These are phyloP conservation scores for Fusarium hainanense DNA, from an alignment of 2,329 filamentous ascomycete genomes.

Conservation along the genomic window DNA sequence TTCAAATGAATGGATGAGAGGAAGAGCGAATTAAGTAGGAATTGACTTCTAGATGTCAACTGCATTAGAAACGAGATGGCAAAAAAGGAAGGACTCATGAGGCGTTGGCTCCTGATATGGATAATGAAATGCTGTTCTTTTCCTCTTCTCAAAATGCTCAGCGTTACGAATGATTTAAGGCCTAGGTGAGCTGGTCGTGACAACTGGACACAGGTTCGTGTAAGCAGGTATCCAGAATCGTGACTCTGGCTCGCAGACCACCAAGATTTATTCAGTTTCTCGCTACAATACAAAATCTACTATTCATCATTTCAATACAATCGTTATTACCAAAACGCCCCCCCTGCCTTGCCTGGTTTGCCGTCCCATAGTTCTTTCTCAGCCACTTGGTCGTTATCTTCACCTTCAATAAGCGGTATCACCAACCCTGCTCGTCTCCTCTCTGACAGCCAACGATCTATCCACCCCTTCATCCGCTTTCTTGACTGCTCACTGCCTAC, in stretches of 20 bases:
- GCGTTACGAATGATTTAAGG: background rate
- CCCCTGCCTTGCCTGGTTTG: conserved; percentile 53
- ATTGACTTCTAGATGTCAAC: conserved; percentile 14
- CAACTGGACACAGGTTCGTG: background rate
- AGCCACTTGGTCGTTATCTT: conserved; percentile 48
- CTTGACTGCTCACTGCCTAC: conserved; percentile 69
- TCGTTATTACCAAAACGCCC: conserved; percentile 53
- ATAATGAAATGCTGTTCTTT: conserved; percentile 45
- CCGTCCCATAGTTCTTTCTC: conserved; percentile 53
- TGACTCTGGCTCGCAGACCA: background rate
- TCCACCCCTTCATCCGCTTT: conserved; percentile 72
- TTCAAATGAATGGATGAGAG: background rate
- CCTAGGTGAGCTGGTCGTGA: background rate
- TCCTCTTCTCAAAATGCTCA: conserved; percentile 2
- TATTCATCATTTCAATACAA: conserved; percentile 2
- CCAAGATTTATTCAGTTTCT: background rate
- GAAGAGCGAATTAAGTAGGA: conserved; percentile 12
- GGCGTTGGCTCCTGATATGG: conserved; percentile 47
- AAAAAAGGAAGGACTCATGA: conserved; percentile 36
- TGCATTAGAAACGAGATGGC: conserved; percentile 35
- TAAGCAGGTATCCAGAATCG: background rate
- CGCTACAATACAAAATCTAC: background rate
- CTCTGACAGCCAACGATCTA: conserved; percentile 71
- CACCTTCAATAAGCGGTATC: conserved; percentile 55
- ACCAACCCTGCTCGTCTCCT: conserved; percentile 66